phyloP scores from a whole-genome alignment of 2,329 filamentous ascomycete genomes.

The Ramichloridium luteum region DNA sequence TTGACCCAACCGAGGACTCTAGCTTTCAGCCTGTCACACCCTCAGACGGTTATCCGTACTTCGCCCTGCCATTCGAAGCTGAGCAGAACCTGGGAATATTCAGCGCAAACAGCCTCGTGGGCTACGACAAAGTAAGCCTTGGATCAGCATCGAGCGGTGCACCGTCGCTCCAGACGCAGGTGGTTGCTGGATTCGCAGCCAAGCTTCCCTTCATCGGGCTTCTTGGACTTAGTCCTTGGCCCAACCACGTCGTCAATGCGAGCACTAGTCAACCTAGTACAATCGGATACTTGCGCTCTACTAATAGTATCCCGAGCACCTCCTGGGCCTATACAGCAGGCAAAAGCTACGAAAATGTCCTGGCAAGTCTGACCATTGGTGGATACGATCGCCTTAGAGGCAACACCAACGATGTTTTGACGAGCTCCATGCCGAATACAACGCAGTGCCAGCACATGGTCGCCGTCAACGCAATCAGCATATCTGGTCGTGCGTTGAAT shows the following conservation, averaged over 20 bases:
- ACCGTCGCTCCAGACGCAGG: constrained; percentile 31
- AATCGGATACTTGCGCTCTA: constrained; percentile 40
- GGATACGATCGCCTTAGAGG: constrained; percentile 57
- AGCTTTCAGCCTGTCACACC: too few relatives aligned
- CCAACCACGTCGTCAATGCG: constrained; percentile 40
- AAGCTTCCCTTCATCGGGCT: constrained; percentile 35
- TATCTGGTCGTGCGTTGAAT: too few relatives aligned
- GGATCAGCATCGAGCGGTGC: constrained; percentile 28
- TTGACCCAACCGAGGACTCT: too few relatives aligned
- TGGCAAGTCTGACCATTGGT: constrained; percentile 48
- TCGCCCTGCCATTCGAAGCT: too few relatives aligned
- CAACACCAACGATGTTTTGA: constrained; percentile 45
- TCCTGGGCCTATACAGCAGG: constrained; percentile 68
- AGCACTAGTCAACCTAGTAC: constrained; percentile 44
- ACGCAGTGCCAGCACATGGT: constrained; percentile 49
- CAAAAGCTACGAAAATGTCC: constrained; percentile 46
- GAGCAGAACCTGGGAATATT: constrained; percentile 44
- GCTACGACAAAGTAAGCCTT: constrained; percentile 37
- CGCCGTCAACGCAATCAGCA: constrained; percentile 35
- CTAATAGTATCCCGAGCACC: constrained; percentile 54
- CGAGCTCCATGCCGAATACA: constrained; percentile 45
- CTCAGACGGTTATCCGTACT: too few relatives aligned
- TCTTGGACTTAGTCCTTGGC: constrained; percentile 36
- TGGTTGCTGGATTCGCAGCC: constrained; percentile 29
- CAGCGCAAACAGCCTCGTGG: constrained; percentile 52